These are phyloP conservation scores for Mycena kentingensis DNA, from an alignment of 768 basidiomycete species.

Conservation along the genomic window DNA sequence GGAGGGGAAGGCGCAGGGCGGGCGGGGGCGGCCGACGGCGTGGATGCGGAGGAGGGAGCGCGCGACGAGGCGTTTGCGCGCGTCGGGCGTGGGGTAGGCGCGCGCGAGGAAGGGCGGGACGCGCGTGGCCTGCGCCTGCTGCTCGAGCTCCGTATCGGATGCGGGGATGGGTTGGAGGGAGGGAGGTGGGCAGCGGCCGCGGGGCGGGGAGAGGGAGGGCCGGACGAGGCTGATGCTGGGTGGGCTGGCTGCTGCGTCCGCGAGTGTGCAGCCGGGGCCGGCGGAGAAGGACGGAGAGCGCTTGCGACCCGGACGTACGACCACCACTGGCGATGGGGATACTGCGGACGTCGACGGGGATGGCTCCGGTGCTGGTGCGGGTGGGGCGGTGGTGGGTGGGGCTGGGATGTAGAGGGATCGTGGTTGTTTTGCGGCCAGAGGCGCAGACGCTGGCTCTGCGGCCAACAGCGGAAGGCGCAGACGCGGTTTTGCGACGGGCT, in stretches of 20 bases:
- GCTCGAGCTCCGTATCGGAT: too few species aligned
- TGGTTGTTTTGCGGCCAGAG: too few species aligned
- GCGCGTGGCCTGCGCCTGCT: neutral
- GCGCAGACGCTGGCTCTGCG: too few species aligned
- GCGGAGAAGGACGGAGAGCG: neutral
- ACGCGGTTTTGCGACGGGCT: too few species aligned
- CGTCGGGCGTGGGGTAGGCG: conserved; percentile 2
- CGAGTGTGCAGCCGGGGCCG: neutral
- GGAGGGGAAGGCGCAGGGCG: neutral
- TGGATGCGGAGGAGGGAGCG: conserved; percentile 1
- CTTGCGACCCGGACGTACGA: conserved; percentile 3
- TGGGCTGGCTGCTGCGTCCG: too few species aligned
- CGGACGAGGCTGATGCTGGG: neutral
- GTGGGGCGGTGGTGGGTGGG: too few species aligned
- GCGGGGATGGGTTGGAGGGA: too few species aligned
- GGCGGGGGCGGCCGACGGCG: conserved; percentile 1
- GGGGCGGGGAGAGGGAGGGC: neutral
- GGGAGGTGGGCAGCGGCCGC: neutral
- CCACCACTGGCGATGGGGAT: too few species aligned
- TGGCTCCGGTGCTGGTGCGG: too few species aligned
- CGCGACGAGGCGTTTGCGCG: conserved; percentile 3
- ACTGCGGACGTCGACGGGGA: too few species aligned
- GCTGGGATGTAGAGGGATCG: too few species aligned
- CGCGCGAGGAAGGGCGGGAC: conserved; percentile 1
- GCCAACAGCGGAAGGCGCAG: too few species aligned